Percentiles rank a stretch among this genome's conserved stretches.
Evolutionary conservation across 1,139 yeast genomes (phyloP).

Genomic region (Kurtzmaniella quercitrusa): DNA sequence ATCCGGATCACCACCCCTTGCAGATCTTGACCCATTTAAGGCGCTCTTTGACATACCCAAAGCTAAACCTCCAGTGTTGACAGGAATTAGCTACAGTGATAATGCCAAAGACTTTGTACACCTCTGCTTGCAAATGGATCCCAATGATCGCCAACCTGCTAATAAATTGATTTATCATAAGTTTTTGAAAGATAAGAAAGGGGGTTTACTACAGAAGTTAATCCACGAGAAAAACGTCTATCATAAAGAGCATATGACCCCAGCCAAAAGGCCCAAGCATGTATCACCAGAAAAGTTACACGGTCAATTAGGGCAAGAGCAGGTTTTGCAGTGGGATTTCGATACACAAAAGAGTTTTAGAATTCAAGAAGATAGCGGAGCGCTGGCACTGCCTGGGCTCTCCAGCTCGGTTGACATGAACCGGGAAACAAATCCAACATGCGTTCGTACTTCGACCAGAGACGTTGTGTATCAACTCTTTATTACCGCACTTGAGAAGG

Average conservation of each 20-base stretch:
- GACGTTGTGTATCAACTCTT: slow-evolving; percentile 31
- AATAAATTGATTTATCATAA: slow-evolving; percentile 38
- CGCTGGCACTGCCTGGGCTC: not conserved
- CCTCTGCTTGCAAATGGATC: slow-evolving; percentile 56
- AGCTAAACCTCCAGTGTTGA: slow-evolving; percentile 60
- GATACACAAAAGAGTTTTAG: slow-evolving; percentile 9
- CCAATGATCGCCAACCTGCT: slow-evolving; percentile 49
- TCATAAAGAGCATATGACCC: slow-evolving; percentile 8
- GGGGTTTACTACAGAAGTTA: slow-evolving; percentile 14
- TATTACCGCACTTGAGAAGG: slow-evolving; percentile 36
- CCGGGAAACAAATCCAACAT: slow-evolving; percentile 1
- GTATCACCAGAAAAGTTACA: slow-evolving; percentile 3
- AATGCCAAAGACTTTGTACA: slow-evolving; percentile 56
- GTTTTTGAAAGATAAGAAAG: slow-evolving; percentile 30
- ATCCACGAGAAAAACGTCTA: slow-evolving; percentile 22
- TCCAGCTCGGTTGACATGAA: not conserved
- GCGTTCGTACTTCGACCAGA: slow-evolving; percentile 7
- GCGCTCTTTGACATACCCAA: slow-evolving; percentile 70
- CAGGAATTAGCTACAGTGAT: slow-evolving; percentile 40
- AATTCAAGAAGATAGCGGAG: not conserved
- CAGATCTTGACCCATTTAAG: slow-evolving; percentile 69
- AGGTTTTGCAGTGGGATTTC: slow-evolving; percentile 17
- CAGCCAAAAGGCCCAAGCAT: slow-evolving; percentile 20
- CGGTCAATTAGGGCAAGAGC: not conserved
- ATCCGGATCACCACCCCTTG: slow-evolving; percentile 68